Percentiles rank a stretch among this genome's conserved stretches.
These are phyloP conservation scores for Acanthamoeba lenticulata DNA, from an alignment of 208 protist species.

Conservation along the genomic window DNA sequence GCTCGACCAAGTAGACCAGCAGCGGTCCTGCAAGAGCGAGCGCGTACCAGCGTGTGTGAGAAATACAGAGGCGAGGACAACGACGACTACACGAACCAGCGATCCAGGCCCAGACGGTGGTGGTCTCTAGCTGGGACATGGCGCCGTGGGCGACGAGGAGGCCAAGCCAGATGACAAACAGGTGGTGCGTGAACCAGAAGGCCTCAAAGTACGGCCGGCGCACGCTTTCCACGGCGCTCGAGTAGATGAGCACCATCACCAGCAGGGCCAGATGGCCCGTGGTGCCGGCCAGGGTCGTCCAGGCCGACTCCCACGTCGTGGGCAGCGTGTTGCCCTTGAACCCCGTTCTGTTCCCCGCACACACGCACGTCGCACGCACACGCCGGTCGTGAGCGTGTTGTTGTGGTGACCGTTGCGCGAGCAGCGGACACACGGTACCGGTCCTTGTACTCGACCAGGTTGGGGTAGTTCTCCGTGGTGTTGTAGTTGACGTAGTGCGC, in stretches of 20 bases:
- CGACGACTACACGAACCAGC: background rate
- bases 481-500: constrained; percentile 80
- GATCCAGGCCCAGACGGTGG: constrained; percentile 62
- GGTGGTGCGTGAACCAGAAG: constrained; percentile 91
- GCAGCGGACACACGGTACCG: background rate
- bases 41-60: background rate
- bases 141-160: constrained; percentile 84
- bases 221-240: constrained; percentile 76
- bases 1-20: constrained; percentile 85
- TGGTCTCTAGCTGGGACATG: constrained; percentile 6
- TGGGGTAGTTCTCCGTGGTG: constrained; percentile 19
- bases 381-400: background rate
- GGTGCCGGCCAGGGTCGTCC: constrained; percentile 67
- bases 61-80: background rate
- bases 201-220: constrained; percentile 86
- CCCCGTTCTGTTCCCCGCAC: background rate
- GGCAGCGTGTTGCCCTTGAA: constrained; percentile 18
- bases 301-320: constrained; percentile 56
- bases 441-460: background rate
- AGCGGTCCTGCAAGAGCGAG: constrained; percentile 62
- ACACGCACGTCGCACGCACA: background rate
- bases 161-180: constrained; percentile 88
- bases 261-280: constrained; percentile 77
- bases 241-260: constrained; percentile 86
- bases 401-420: no score